These are phyloP conservation scores for Fraxinus albicans DNA, from an alignment of 305 asterid genomes.

Conservation along the genomic window DNA sequence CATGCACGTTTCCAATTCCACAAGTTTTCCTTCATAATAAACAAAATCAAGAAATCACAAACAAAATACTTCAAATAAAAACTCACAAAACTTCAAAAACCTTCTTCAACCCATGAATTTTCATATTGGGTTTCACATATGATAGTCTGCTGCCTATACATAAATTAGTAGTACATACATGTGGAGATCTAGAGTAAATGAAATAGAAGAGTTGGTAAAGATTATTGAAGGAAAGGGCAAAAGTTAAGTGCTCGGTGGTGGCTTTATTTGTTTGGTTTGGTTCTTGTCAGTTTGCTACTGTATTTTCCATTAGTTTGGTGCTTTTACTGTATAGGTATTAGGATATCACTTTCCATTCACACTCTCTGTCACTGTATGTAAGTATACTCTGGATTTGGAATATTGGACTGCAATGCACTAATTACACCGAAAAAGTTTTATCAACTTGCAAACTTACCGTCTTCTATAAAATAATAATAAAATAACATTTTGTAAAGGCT, in stretches of 20 bases:
- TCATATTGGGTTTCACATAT: background rate
- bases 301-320: slow-evolving; percentile 25
- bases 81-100: background rate
- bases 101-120: slow-evolving; percentile 6
- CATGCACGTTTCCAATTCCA: slow-evolving; percentile 3
- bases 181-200: slow-evolving; percentile 43
- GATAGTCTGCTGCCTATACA: background rate
- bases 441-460: background rate
- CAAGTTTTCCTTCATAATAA: slow-evolving; percentile 18
- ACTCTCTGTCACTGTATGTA: slow-evolving; percentile 23
- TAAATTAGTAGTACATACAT: background rate
- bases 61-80: background rate
- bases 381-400: slow-evolving; percentile 41
- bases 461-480: background rate
- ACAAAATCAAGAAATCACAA: slow-evolving; percentile 5
- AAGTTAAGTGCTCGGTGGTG: slow-evolving; percentile 39
- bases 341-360: background rate
- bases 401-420: slow-evolving; percentile 28
- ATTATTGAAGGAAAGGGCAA: slow-evolving; percentile 15
- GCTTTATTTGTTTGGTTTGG: slow-evolving; percentile 20
- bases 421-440: background rate
- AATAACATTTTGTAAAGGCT: no score
- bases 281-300: slow-evolving; percentile 2
- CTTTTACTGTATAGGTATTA: slow-evolving; percentile 19
- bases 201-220: slow-evolving; percentile 44